A percentile compares a stretch with the other conserved stretches of the same genome.
These are phyloP conservation scores for Betula pendula DNA, from an alignment of 306 rosid species.

Conservation along the genomic window DNA sequence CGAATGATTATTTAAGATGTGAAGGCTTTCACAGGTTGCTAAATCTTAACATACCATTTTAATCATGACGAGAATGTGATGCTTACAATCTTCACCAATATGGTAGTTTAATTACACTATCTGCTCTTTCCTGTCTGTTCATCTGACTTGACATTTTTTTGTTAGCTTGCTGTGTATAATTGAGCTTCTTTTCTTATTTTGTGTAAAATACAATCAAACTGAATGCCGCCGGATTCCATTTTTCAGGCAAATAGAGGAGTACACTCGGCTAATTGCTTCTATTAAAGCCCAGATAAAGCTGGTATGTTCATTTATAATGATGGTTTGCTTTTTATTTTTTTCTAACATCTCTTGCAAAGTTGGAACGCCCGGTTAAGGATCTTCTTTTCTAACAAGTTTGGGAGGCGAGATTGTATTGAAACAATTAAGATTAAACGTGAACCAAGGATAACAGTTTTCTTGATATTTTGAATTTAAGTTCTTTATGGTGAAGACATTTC, in stretches of 20 bases:
- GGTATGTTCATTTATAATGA: constrained; percentile 43
- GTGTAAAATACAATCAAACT: background rate
- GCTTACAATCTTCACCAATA: background rate
- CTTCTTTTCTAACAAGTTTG: background rate
- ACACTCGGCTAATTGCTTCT: constrained; percentile 72
- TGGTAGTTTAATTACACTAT: background rate
- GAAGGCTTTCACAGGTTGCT: background rate
- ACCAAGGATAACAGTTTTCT: background rate
- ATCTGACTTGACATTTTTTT: background rate
- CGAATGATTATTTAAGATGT: background rate
- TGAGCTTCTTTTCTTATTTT: background rate
- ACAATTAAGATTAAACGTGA: background rate
- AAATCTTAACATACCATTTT: background rate
- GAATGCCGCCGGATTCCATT: constrained; percentile 13
- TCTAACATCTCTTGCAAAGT: background rate
- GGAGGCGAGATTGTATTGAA: background rate
- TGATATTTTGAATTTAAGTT: background rate
- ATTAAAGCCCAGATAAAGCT: constrained; percentile 91
- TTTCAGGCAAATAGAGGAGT: constrained; percentile 84
- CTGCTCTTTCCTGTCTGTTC: background rate
- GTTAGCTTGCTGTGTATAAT: background rate
- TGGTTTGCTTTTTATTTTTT: constrained; percentile 7
- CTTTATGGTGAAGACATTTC: background rate
- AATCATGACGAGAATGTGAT: background rate
- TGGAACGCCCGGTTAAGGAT: background rate